Percentiles rank a stretch among this genome's conserved stretches.
Conservation (phyloP, 2,329 filamentous ascomycete genomes). For the Rugonectria rugulosa region DNA sequence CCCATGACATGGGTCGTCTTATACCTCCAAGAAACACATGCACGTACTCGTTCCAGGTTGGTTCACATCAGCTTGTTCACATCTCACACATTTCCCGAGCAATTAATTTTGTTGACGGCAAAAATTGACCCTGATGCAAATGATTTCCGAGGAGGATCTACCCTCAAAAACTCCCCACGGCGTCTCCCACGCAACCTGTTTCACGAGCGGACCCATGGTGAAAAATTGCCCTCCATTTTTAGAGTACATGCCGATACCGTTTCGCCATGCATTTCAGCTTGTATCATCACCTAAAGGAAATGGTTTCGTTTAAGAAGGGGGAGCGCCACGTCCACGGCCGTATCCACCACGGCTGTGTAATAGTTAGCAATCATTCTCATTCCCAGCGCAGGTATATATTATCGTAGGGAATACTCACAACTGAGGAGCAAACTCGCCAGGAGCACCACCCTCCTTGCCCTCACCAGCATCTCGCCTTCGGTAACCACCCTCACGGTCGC, state of each 20-base stretch:
- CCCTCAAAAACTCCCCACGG: slow-evolving; percentile 56
- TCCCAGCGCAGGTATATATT: not conserved
- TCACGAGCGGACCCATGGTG: slow-evolving; percentile 50
- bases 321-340: slow-evolving; percentile 86
- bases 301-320: slow-evolving; percentile 65
- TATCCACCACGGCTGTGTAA: slow-evolving; percentile 78
- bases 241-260: slow-evolving; percentile 57
- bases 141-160: slow-evolving; percentile 59
- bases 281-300: slow-evolving; percentile 51
- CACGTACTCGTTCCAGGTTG: slow-evolving; percentile 25
- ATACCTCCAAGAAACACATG: not conserved
- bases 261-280: slow-evolving; percentile 53
- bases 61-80: slow-evolving; percentile 35
- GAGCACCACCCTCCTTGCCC: slow-evolving; percentile 90
- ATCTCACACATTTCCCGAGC: slow-evolving; percentile 41
- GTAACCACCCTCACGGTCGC: slow-evolving; percentile 90
- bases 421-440: slow-evolving; percentile 89
- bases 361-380: slow-evolving; percentile 44
- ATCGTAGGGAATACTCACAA: slow-evolving; percentile 67
- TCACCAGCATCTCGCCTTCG: slow-evolving; percentile 86
- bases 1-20: not conserved
- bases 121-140: slow-evolving; percentile 56
- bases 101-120: slow-evolving; percentile 47
- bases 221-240: slow-evolving; percentile 52
- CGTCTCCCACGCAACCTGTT: slow-evolving; percentile 51